A percentile compares a stretch with the other conserved stretches of the same genome.
Evolutionary conservation across 2,329 filamentous ascomycete species (phyloP).

Genomic region (Aspergillus candidus): DNA sequence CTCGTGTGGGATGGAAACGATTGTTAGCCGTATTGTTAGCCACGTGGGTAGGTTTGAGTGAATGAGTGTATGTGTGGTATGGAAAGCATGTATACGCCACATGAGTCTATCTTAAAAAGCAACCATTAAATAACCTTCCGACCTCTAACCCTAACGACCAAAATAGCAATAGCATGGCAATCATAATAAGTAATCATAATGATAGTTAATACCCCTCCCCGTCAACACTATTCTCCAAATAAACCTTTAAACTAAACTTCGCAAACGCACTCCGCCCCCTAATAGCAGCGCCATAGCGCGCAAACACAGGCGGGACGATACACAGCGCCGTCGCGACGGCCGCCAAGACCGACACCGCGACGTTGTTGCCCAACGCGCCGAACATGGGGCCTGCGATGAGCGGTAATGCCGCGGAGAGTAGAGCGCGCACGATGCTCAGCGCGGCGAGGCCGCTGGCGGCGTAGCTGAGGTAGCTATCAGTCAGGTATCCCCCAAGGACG

Average conservation of each 20-base stretch:
- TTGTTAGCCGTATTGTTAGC: no score
- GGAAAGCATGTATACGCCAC: no score
- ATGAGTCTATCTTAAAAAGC: no score
- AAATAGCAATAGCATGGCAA: no score
- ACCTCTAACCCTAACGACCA: no score
- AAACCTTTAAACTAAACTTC: constrained; percentile 23
- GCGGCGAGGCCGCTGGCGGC: constrained; percentile 40
- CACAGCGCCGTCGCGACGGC: constrained; percentile 37
- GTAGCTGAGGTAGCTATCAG: constrained; percentile 41
- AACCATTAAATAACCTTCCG: no score
- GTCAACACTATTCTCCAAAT: constrained; percentile 22
- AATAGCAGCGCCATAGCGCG: constrained; percentile 27
- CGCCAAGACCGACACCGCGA: constrained; percentile 34
- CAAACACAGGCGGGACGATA: constrained; percentile 27
- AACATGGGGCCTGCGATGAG: constrained; percentile 39
- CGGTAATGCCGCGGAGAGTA: constrained; percentile 35
- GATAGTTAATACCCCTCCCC: constrained; percentile 17
- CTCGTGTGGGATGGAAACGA: no score
- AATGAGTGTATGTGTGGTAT: no score
- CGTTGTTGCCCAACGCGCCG: constrained; percentile 29
- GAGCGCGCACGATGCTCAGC: constrained; percentile 33
- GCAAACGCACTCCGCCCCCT: constrained; percentile 32
- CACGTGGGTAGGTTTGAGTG: no score
- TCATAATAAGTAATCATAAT: neutral
- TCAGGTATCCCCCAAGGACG: constrained; percentile 37